Conservation (phyloP, 306 rosid genomes). For the Quercus agrifolia region DNA sequence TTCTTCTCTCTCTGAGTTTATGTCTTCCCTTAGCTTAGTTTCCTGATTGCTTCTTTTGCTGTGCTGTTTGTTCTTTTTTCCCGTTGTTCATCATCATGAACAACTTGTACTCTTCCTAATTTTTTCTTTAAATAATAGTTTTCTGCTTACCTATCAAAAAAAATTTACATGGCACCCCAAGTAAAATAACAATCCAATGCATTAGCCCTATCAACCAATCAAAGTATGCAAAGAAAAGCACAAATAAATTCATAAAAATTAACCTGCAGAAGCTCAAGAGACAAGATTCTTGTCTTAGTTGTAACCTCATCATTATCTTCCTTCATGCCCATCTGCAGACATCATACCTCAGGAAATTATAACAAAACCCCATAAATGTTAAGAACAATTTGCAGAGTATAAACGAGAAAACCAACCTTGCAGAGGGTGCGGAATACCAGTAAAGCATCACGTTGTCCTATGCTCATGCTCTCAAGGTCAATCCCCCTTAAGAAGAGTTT, state of each 20-base stretch:
- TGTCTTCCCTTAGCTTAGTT: too few species aligned
- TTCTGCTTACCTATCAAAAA: too few species aligned
- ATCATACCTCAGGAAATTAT: slow-evolving; percentile 20
- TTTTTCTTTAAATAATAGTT: too few species aligned
- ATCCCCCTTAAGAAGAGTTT: slow-evolving; percentile 64
- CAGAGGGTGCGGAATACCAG: slow-evolving; percentile 96
- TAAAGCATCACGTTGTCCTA: slow-evolving; percentile 85
- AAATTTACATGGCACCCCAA: neutral
- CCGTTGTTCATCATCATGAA: too few species aligned
- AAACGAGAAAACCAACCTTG: slow-evolving; percentile 69
- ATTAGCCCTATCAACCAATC: neutral
- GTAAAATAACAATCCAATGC: neutral
- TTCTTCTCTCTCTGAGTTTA: too few species aligned
- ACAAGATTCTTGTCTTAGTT: slow-evolving; percentile 83
- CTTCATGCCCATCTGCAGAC: slow-evolving; percentile 96
- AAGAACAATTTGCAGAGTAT: slow-evolving; percentile 18
- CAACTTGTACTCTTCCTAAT: too few species aligned
- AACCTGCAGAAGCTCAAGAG: slow-evolving; percentile 99
- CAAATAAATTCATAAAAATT: slow-evolving; percentile 14
- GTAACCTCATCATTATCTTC: slow-evolving; percentile 95
- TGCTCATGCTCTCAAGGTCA: slow-evolving; percentile 93
- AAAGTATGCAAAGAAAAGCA: slow-evolving; percentile 16
- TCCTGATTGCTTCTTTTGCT: too few species aligned
- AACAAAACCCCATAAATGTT: slow-evolving; percentile 18
- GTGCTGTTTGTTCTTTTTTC: too few species aligned